These are phyloP conservation scores for Vaccinium vitisidaea DNA, from an alignment of 148 eudicot species.

Conservation along the genomic window DNA sequence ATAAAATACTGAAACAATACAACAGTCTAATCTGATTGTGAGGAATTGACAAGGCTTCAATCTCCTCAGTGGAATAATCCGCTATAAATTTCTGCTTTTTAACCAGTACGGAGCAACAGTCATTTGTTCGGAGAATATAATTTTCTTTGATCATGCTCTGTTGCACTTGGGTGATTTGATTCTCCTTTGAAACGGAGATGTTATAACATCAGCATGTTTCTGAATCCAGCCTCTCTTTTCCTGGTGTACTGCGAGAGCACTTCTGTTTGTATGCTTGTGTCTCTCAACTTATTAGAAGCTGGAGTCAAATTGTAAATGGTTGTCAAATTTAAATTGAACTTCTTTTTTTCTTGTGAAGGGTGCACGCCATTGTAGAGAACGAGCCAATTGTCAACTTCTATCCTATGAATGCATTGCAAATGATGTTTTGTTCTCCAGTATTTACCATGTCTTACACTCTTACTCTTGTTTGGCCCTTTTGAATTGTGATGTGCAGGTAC, in stretches of 20 bases:
- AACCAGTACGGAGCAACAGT: no score
- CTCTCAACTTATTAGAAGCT: not conserved
- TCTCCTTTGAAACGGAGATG: not conserved
- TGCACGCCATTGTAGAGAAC: not conserved
- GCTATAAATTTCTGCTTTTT: not conserved
- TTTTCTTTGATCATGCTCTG: not conserved
- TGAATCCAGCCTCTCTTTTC: not conserved
- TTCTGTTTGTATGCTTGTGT: not conserved
- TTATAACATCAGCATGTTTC: not conserved
- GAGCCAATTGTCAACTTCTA: not conserved
- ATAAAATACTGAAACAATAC: not conserved
- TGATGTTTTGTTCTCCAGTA: not conserved
- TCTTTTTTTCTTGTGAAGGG: not conserved
- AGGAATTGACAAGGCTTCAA: not conserved
- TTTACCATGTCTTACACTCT: not conserved
- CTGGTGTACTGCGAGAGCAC: not conserved
- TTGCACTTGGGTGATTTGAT: not conserved
- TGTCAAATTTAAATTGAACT: not conserved
- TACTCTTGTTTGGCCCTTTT: not conserved
- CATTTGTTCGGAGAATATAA: not conserved
- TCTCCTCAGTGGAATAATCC: not conserved
- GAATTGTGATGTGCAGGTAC: conserved; percentile 47
- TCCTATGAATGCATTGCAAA: not conserved
- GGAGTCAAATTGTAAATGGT: not conserved
- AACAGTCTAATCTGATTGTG: not conserved